Evolutionary conservation across 2,329 filamentous ascomycete species (phyloP).

Genomic region (Coniochaeta pulveracea): DNA sequence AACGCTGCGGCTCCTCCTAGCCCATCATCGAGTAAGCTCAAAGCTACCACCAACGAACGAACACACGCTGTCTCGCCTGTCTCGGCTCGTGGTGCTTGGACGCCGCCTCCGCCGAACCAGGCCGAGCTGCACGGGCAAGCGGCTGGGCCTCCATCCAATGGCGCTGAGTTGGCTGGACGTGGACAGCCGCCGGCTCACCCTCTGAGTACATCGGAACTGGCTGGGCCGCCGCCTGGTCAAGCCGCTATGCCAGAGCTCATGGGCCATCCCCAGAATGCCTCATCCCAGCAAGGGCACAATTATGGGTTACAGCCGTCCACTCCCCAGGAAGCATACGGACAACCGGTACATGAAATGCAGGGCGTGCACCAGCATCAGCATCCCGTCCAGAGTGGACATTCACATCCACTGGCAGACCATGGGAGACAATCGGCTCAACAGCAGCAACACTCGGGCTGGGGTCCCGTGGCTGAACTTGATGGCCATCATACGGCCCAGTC

Average conservation of each 20-base stretch:
- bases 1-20: constrained; percentile 14
- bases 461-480: constrained; percentile 1
- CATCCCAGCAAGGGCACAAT: constrained; percentile 2
- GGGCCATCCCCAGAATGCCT: constrained; percentile 1
- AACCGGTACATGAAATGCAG: neutral
- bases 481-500: neutral
- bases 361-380: neutral
- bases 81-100: constrained; percentile 13
- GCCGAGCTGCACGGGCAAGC: constrained; percentile 8
- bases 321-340: constrained; percentile 2
- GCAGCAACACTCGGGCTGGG: neutral
- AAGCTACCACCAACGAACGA: constrained; percentile 10
- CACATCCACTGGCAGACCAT: neutral
- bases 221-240: neutral
- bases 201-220: neutral
- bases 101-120: constrained; percentile 11
- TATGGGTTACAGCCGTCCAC: neutral
- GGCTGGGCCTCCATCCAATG: constrained; percentile 3
- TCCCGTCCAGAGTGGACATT: neutral
- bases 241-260: constrained; percentile 1
- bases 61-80: constrained; percentile 14
- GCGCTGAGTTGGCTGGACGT: constrained; percentile 8
- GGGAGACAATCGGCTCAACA: neutral
- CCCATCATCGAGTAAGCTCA: constrained; percentile 17
- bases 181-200: constrained; percentile 4